These are phyloP conservation scores for Hyaloscypha variabilis DNA, from an alignment of 495 filamentous ascomycete genomes.

Conservation along the genomic window DNA sequence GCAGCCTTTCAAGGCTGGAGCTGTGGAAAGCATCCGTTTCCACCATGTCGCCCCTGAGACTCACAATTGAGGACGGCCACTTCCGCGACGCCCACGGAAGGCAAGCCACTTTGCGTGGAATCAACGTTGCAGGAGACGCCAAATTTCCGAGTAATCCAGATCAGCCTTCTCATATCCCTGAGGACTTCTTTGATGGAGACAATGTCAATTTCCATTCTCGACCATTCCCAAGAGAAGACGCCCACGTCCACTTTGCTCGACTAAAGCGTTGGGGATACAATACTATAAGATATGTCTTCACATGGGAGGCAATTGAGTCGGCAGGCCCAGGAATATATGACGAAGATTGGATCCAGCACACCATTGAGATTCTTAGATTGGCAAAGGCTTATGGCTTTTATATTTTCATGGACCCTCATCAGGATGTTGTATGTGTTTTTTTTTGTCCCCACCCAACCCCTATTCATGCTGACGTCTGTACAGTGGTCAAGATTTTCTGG, in stretches of 20 bases:
- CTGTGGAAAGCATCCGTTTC: not conserved
- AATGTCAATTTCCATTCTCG: slow-evolving; percentile 85
- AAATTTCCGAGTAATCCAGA: slow-evolving; percentile 76
- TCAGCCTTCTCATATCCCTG: slow-evolving; percentile 73
- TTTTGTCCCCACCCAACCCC: not conserved
- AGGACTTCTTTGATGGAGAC: slow-evolving; percentile 91
- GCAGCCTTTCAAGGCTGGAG: not conserved
- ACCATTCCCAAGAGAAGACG: slow-evolving; percentile 81
- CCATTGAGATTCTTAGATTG: slow-evolving; percentile 78
- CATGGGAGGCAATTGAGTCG: slow-evolving; percentile 98
- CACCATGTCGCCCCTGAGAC: slow-evolving; percentile 51
- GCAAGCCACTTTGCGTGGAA: slow-evolving; percentile 60
- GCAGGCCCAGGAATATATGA: slow-evolving; percentile 93
- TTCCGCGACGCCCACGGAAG: slow-evolving; percentile 69
- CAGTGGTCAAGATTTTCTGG: slow-evolving; percentile 90
- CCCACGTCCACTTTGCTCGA: slow-evolving; percentile 84
- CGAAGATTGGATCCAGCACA: slow-evolving; percentile 90
- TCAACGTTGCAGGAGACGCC: slow-evolving; percentile 67
- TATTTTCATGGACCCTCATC: slow-evolving; percentile 85
- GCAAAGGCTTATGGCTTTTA: slow-evolving; percentile 93
- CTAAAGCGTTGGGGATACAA: slow-evolving; percentile 91
- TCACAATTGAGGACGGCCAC: slow-evolving; percentile 79
- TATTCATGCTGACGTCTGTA: slow-evolving; percentile 30
- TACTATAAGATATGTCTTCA: slow-evolving; percentile 93
- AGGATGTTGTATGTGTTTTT: slow-evolving; percentile 28